These are phyloP conservation scores for Hanseniaspora gamundiae DNA, from an alignment of 1,139 yeast genomes.

Conservation along the genomic window DNA sequence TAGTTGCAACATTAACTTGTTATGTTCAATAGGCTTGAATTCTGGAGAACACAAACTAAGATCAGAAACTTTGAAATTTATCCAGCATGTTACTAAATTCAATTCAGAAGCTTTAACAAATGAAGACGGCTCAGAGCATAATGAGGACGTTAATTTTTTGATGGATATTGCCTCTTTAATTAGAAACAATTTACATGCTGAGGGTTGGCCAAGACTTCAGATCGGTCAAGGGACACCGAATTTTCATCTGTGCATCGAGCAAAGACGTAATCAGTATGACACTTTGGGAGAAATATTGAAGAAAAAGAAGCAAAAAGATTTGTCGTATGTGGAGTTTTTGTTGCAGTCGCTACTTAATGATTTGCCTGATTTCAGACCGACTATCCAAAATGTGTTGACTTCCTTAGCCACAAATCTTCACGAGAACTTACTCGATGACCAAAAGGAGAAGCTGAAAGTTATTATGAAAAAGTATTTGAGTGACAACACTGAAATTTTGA, in stretches of 20 bases:
- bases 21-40: slow-evolving; percentile 45
- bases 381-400: slow-evolving; percentile 65
- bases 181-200: slow-evolving; percentile 37
- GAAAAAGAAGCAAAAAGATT: slow-evolving; percentile 35
- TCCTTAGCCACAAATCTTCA: slow-evolving; percentile 40
- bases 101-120: slow-evolving; percentile 19
- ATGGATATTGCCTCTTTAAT: slow-evolving; percentile 38
- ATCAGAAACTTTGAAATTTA: slow-evolving; percentile 41
- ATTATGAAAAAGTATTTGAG: slow-evolving; percentile 33
- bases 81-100: slow-evolving; percentile 38
- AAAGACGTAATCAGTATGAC: slow-evolving; percentile 62
- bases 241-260: slow-evolving; percentile 19
- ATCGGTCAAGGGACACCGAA: slow-evolving; percentile 22
- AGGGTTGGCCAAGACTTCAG: slow-evolving; percentile 49
- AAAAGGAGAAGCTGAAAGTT: slow-evolving; percentile 34
- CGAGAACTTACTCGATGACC: slow-evolving; percentile 27
- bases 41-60: slow-evolving; percentile 34
- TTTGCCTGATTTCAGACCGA: slow-evolving; percentile 44
- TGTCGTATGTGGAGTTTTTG: slow-evolving; percentile 49
- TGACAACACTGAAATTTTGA: slow-evolving; percentile 19
- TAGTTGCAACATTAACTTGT: slow-evolving; percentile 27
- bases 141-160: slow-evolving; percentile 22
- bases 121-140: slow-evolving; percentile 14
- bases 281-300: slow-evolving; percentile 57
- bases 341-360: slow-evolving; percentile 66